These are phyloP conservation scores for Ceratocystis lukuohia DNA, from an alignment of 2,329 filamentous ascomycete genomes.

Conservation along the genomic window DNA sequence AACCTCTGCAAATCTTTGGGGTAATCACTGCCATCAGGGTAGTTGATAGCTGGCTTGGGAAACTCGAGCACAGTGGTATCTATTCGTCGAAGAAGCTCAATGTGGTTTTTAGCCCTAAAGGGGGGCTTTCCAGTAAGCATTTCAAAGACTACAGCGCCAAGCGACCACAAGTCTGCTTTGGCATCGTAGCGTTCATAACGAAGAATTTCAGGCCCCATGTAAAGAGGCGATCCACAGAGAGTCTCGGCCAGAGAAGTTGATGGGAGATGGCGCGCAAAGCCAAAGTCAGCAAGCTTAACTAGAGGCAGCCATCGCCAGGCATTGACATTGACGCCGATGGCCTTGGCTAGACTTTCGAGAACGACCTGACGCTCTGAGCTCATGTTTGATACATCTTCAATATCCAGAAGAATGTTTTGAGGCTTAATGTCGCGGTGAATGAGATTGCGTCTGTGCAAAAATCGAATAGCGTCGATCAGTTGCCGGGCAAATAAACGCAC, in stretches of 20 bases:
- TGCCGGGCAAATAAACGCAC: conserved; percentile 94
- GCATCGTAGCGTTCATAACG: conserved; percentile 96
- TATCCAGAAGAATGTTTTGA: conserved; percentile 68
- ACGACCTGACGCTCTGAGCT: conserved; percentile 54
- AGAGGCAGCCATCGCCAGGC: conserved; percentile 50
- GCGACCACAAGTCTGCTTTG: conserved; percentile 94
- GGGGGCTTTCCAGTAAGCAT: conserved; percentile 87
- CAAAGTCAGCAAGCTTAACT: conserved; percentile 96
- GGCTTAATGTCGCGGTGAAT: conserved; percentile 97
- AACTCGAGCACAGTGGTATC: conserved; percentile 53
- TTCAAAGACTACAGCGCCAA: conserved; percentile 88
- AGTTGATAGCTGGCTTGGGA: conserved; percentile 3
- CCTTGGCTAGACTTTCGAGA: conserved; percentile 25
- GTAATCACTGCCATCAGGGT: conserved; percentile 10
- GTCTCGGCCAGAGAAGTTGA: conserved; percentile 89
- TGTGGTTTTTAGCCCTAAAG: conserved; percentile 85
- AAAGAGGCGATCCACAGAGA: conserved; percentile 87
- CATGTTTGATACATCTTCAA: conserved; percentile 43
- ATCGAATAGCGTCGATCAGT: conserved; percentile 79
- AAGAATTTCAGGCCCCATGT: conserved; percentile 97
- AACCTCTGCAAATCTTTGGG: conserved; percentile 63
- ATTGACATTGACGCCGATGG: conserved; percentile 53
- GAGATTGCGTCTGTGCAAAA: conserved; percentile 70
- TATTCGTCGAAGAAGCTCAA: conserved; percentile 84
- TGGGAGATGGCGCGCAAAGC: conserved; percentile 87